Evolutionary conservation across 2,329 filamentous ascomycete genomes (phyloP), one percentile per base, ranked within the genome.

Genomic region (Exophiala phaeomuriformis): DNA sequence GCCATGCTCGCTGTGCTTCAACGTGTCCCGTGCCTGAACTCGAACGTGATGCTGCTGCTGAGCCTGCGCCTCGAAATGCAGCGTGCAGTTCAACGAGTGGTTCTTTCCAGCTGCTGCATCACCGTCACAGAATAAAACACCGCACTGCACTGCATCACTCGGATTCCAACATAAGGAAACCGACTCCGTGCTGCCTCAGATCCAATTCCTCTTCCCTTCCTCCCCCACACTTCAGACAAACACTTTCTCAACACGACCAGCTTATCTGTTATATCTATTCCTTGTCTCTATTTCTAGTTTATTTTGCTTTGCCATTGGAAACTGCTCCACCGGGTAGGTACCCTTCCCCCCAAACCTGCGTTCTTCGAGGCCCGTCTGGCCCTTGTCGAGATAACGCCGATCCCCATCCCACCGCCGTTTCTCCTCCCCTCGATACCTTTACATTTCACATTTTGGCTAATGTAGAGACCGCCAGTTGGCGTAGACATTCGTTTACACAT

Each of bases 401-500:
- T 50, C 44, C 40, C 35, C 33, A 47, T 47, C 43, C 36, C 50
- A 42, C 41, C 42, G 33, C 35, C 40, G 29, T 28, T 36, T 28
- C 47, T 33, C 47, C 7, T n/a, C 28, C 28, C 43, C 47, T 44
- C 42, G 41, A 49, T 51, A 12, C 39, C 45, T 27, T 52, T 44
- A 30, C 36, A 29, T 49, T 29, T 35, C 39, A 32, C 9, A 41
- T 31, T 41, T 40, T 46, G 39, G 39, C 50, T 56, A 31, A 55
- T 43, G 31, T 45, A 27, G 3, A 41, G 31, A 5, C 28, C 37
- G n/a, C n/a, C 33, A 55, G 48, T 53, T 39, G 55, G 50, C 56
- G 48, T 60, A 61, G 60, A 55, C 60, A 62, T 57, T 62, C 32
- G 41, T 47, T 62, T 53, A 55, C 58, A 53, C 61, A 65, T 55